Evolutionary conservation across 2,329 filamentous ascomycete genomes (phyloP).

Genomic region (Ophiostoma pallidulum): DNA sequence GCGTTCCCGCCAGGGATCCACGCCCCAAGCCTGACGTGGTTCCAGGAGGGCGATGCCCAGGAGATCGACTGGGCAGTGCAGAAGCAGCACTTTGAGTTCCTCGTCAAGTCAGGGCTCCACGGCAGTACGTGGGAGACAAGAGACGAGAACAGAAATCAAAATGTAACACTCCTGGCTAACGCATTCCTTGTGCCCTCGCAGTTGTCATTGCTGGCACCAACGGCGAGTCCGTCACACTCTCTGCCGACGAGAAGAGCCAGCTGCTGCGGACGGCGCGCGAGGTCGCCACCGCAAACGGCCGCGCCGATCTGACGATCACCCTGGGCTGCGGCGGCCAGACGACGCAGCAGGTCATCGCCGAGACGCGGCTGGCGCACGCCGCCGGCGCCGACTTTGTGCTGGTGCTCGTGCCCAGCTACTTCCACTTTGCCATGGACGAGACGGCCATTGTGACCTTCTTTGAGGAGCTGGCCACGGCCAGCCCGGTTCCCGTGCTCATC

Average conservation of each 20-base stretch:
- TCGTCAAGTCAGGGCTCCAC: slow-evolving; percentile 43
- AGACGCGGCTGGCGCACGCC: slow-evolving; percentile 51
- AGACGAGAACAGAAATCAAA: neutral
- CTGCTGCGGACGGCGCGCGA: slow-evolving; percentile 53
- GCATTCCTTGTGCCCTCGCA: slow-evolving; percentile 3
- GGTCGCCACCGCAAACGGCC: slow-evolving; percentile 47
- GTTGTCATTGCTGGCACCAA: slow-evolving; percentile 64
- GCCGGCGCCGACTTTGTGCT: slow-evolving; percentile 60
- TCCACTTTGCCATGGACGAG: slow-evolving; percentile 52
- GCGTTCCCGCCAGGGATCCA: slow-evolving; percentile 40
- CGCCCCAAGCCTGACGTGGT: slow-evolving; percentile 48
- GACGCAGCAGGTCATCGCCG: slow-evolving; percentile 55
- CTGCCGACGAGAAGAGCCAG: slow-evolving; percentile 51
- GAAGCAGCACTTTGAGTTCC: slow-evolving; percentile 42
- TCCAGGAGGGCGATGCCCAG: slow-evolving; percentile 36
- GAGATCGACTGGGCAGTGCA: slow-evolving; percentile 48
- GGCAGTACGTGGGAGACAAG: slow-evolving; percentile 28
- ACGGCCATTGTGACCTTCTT: slow-evolving; percentile 56
- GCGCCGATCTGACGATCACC: slow-evolving; percentile 50
- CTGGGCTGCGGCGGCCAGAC: slow-evolving; percentile 58
- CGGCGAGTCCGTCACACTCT: slow-evolving; percentile 63
- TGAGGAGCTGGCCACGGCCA: slow-evolving; percentile 48
- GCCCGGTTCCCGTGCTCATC: slow-evolving; percentile 54
- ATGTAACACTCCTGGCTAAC: slow-evolving; percentile 11
- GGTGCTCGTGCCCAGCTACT: slow-evolving; percentile 62